A percentile compares a stretch with the other conserved stretches of the same genome.
Conservation (phyloP, 1,284 basidiomycete species). For the Cutaneotrichosporon curvatum region DNA sequence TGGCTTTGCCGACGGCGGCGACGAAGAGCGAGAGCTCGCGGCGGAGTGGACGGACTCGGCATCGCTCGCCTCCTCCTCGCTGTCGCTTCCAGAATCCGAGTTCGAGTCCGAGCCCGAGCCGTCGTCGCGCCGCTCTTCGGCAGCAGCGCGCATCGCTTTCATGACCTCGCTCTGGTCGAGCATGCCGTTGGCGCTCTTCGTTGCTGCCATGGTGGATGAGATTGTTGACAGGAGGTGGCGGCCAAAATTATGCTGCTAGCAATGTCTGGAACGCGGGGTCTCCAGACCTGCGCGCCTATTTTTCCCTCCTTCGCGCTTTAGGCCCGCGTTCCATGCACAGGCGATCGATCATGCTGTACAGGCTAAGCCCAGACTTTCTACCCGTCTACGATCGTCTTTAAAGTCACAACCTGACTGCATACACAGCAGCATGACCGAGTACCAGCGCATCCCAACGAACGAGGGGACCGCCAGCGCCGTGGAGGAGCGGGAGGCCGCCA, state of each 20-base stretch:
- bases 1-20: neutral
- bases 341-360: too few relatives aligned
- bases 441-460: conserved; percentile 16
- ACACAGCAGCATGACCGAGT: conserved; percentile 6
- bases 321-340: too few relatives aligned
- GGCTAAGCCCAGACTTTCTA: too few relatives aligned
- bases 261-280: neutral
- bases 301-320: too few relatives aligned
- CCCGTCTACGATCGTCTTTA: neutral
- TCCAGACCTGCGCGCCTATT: neutral
- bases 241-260: conserved; percentile 2
- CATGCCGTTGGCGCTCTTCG: conserved; percentile 1
- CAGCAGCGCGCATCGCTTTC: conserved; percentile 34
- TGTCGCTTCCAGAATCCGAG: conserved; percentile 13
- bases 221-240: neutral
- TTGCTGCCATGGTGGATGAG: conserved; percentile 4
- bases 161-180: conserved; percentile 39
- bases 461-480: conserved; percentile 1
- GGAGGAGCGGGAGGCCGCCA: conserved; percentile 5
- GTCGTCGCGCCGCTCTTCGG: conserved; percentile 12
- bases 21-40: neutral
- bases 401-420: too few relatives aligned
- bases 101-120: conserved; percentile 5
- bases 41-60: neutral
- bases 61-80: conserved; percentile 7